Base-by-base conservation (phyloP, 2,329 filamentous ascomycete genomes). In the Neopestalotiopsis clavispora region DNA sequence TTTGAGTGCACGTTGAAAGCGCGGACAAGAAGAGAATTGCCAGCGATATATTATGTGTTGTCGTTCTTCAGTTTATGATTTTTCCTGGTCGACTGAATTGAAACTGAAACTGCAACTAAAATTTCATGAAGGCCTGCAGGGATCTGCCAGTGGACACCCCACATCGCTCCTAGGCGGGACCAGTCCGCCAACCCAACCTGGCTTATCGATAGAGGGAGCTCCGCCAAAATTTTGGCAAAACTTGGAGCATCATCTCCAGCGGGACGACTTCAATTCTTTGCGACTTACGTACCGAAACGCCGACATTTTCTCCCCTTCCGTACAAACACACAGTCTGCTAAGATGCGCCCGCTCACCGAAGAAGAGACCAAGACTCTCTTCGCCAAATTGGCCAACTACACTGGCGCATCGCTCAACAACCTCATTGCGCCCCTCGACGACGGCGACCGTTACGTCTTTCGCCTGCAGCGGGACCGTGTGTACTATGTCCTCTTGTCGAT, bases 331-430 rank as follows among this genome's bases (percentile, higher is more conserved):
- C 45, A 23, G 45, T 3, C 28, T 23, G 13, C 38, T 59, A 69
- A 40, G 66, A 69, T 69, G 66, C 59, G 68, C 20, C 59, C 72
- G 77, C 67, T 71, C 17, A 71, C 70, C 6, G 70, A 71, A 40
- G 64, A 70, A 60, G 69, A 70, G 57, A 93, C 91, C 69, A 90
- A 93, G 80, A 93, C 92, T 1, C 90, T 98, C 75, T 97, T 98
- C 82, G 89, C 91, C 75, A 97, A 98, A 85, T 90, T 99, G 56
- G 96, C 96, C 69, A 93, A 94, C 81, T 99, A 98, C 85, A 96
- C 93, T 30, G 94, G 95, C 74, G 89, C 89, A 75, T 95, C 93
- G 20, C 88, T 98, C 74, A 95, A 94, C 81, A 91, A 94, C 81
- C 89, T 98, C 74, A 94, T 95, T 75, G 89, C 91, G 62, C 91